These are phyloP conservation scores for Apiotrichum veenhuisii DNA, from an alignment of 1,284 basidiomycete species.

Conservation along the genomic window DNA sequence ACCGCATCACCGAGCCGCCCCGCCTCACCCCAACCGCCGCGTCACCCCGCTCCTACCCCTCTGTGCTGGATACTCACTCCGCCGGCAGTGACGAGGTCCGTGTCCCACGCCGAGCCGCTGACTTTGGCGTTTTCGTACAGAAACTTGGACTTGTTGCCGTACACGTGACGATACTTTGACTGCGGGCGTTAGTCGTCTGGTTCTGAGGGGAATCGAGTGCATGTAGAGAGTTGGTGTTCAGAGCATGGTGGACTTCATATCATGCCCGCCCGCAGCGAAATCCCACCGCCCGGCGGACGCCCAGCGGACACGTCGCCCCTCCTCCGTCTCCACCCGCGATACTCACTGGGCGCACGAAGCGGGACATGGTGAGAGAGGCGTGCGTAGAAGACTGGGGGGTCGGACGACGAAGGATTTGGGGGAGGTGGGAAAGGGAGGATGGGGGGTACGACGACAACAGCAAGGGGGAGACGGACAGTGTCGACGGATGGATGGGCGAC, in stretches of 20 bases:
- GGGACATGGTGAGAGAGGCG: constrained; percentile 50
- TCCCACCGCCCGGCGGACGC: no score
- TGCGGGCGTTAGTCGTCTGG: constrained; percentile 16
- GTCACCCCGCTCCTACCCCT: neutral
- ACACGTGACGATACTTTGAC: constrained; percentile 75
- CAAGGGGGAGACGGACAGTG: no score
- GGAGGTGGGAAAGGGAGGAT: neutral
- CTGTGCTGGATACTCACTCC: no score
- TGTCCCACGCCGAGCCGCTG: constrained; percentile 90
- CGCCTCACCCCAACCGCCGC: neutral
- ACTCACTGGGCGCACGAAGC: constrained; percentile 56
- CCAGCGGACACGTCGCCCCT: no score
- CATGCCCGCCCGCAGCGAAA: no score
- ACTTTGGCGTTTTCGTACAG: constrained; percentile 87
- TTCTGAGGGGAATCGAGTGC: no score
- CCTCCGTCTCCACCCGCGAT: no score
- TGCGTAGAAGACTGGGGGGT: neutral
- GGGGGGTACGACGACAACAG: no score
- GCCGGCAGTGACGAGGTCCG: constrained; percentile 86
- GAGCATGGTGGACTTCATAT: neutral
- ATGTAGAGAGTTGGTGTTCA: neutral
- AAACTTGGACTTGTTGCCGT: constrained; percentile 77
- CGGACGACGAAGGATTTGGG: neutral
- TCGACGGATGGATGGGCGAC: no score
- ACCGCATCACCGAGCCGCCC: neutral